These are phyloP conservation scores for Primulina huaijiensis DNA, from an alignment of 257 asterid species.

Conservation along the genomic window DNA sequence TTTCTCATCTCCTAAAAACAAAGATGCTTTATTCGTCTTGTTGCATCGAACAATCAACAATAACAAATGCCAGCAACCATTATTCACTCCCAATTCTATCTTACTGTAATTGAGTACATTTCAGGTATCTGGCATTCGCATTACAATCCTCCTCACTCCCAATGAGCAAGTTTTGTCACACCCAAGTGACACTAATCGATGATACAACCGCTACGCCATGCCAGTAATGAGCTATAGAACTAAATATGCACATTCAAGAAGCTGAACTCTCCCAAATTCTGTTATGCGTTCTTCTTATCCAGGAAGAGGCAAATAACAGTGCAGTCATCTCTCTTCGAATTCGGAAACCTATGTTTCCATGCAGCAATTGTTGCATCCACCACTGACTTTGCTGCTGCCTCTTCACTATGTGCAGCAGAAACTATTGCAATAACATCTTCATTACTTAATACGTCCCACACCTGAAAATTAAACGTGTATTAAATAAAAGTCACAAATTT, in stretches of 20 bases:
- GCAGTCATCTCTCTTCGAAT: constrained; percentile 67
- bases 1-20: not conserved
- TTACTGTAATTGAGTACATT: not conserved
- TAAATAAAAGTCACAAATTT: not conserved
- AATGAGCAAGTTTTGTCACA: constrained; percentile 5
- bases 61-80: no score
- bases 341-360: constrained; percentile 66
- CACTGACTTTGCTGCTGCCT: constrained; percentile 63
- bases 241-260: not conserved
- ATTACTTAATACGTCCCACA: constrained; percentile 82
- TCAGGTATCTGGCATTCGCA: not conserved
- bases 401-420: constrained; percentile 38
- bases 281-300: not conserved
- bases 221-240: not conserved
- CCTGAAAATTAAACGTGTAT: constrained; percentile 33
- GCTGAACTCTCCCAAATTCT: not conserved
- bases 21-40: not conserved
- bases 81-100: no score
- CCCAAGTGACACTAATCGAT: not conserved
- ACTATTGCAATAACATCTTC: constrained; percentile 54
- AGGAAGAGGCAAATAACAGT: constrained; percentile 65
- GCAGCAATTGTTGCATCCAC: constrained; percentile 58
- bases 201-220: not conserved
- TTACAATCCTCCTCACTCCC: not conserved
- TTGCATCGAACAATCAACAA: no score